These are phyloP conservation scores for Diutina pseudorugosa DNA, from an alignment of 1,139 yeast species.

Conservation along the genomic window DNA sequence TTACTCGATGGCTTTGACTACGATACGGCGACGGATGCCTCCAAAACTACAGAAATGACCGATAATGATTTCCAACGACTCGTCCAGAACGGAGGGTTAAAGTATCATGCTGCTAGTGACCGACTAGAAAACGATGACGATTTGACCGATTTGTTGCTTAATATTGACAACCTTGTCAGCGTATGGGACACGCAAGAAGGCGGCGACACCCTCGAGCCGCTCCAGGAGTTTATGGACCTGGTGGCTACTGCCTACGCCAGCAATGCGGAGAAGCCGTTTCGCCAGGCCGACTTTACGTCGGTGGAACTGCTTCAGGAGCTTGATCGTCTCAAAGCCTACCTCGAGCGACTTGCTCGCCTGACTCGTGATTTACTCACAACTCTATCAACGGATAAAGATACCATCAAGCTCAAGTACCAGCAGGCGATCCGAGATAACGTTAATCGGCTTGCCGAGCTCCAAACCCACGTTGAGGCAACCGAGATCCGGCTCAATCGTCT, in stretches of 20 bases:
- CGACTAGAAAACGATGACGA: constrained; percentile 2
- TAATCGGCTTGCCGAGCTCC: constrained; percentile 17
- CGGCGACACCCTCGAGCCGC: not conserved
- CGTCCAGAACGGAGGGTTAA: not conserved
- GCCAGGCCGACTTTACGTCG: not conserved
- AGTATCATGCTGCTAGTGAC: not conserved
- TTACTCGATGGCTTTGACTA: constrained; percentile 1
- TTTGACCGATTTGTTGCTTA: not conserved
- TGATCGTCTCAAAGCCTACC: not conserved
- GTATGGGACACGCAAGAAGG: not conserved
- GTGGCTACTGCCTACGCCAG: constrained; percentile 1
- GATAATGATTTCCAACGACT: not conserved
- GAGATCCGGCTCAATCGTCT: constrained; percentile 18
- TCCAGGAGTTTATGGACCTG: constrained; percentile 2
- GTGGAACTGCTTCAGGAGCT: not conserved
- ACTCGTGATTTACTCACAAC: not conserved
- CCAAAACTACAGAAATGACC: not conserved
- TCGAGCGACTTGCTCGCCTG: not conserved
- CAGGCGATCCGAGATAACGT: constrained; percentile 18
- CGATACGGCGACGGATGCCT: not conserved
- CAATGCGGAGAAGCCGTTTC: constrained; percentile 1
- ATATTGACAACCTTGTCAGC: not conserved
- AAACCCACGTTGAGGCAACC: constrained; percentile 15
- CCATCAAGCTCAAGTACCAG: constrained; percentile 14
- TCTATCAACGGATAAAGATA: constrained; percentile 6